Percentiles rank a stretch among this genome's conserved stretches.
Evolutionary conservation across 1,284 basidiomycete species (phyloP).

Genomic region (Boletus holoroseus): DNA sequence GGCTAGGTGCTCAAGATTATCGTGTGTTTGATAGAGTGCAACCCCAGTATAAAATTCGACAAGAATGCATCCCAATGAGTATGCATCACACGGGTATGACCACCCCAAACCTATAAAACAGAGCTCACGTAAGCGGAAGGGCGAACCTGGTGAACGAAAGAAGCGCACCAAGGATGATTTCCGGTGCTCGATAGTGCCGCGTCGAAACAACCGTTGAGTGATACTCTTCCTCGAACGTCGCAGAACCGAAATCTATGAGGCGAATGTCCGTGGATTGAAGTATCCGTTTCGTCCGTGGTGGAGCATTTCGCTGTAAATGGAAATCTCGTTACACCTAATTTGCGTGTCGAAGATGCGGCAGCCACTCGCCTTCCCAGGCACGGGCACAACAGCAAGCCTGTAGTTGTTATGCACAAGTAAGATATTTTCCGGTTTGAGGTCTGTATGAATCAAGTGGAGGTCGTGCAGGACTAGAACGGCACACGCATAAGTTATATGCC

Average conservation of each 20-base stretch:
- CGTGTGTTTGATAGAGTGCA: slow-evolving; percentile 97
- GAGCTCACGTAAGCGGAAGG: slow-evolving; percentile 14
- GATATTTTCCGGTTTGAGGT: slow-evolving; percentile 98
- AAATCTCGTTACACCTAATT: slow-evolving; percentile 11
- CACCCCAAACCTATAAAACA: slow-evolving; percentile 76
- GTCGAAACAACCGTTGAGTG: slow-evolving; percentile 98
- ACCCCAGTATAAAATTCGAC: slow-evolving; percentile 98
- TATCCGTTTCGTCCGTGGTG: slow-evolving; percentile 64
- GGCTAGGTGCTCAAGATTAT: slow-evolving; percentile 97
- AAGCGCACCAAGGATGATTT: slow-evolving; percentile 90
- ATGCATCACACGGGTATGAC: slow-evolving; percentile 98
- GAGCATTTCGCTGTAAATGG: slow-evolving; percentile 50
- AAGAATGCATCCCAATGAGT: slow-evolving; percentile 97
- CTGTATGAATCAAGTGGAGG: slow-evolving; percentile 91
- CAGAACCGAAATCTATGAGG: slow-evolving; percentile 97
- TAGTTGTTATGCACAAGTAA: slow-evolving; percentile 86
- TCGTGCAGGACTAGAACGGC: slow-evolving; percentile 76
- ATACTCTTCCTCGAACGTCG: slow-evolving; percentile 97
- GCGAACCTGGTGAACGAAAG: background rate
- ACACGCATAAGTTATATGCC: slow-evolving; percentile 10
- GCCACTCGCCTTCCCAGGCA: slow-evolving; percentile 51
- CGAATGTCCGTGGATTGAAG: slow-evolving; percentile 89
- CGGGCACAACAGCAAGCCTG: slow-evolving; percentile 50
- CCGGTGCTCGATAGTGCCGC: slow-evolving; percentile 96
- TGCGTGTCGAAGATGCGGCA: slow-evolving; percentile 4